phyloP scores from a whole-genome alignment of 2,329 filamentous ascomycete species.

The Ophiostoma triangulosporum region DNA sequence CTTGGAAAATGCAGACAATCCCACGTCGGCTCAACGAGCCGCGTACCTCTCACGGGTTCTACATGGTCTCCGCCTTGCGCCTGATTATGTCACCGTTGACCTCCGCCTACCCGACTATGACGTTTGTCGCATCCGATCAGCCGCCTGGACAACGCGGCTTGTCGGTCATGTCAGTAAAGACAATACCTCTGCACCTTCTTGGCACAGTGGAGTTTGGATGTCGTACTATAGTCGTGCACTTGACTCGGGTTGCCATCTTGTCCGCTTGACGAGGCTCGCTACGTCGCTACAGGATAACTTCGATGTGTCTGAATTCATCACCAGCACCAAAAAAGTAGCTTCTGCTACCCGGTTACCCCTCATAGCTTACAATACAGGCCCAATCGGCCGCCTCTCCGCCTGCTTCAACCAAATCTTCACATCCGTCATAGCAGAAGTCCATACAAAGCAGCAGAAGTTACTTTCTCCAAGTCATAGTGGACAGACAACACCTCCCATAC shows the following conservation, averaged over 20 bases:
- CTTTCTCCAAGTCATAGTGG: background rate
- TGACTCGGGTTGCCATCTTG: slow-evolving; percentile 44
- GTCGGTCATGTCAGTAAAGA: slow-evolving; percentile 40
- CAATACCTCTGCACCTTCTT: slow-evolving; percentile 32
- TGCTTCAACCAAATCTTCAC: slow-evolving; percentile 36
- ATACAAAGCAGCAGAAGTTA: slow-evolving; percentile 2
- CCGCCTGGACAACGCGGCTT: slow-evolving; percentile 43
- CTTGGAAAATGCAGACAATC: slow-evolving; percentile 19
- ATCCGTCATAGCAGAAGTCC: slow-evolving; percentile 30
- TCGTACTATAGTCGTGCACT: slow-evolving; percentile 40
- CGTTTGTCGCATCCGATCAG: slow-evolving; percentile 33
- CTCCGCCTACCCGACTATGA: slow-evolving; percentile 38
- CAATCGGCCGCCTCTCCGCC: slow-evolving; percentile 26
- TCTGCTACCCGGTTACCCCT: slow-evolving; percentile 35
- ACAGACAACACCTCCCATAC: background rate
- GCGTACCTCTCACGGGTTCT: slow-evolving; percentile 45
- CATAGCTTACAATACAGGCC: slow-evolving; percentile 31
- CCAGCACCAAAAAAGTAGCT: slow-evolving; percentile 30
- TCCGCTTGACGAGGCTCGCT: slow-evolving; percentile 44
- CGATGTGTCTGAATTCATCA: slow-evolving; percentile 32
- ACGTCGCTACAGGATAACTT: slow-evolving; percentile 40
- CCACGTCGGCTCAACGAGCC: slow-evolving; percentile 18
- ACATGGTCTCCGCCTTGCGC: slow-evolving; percentile 49
- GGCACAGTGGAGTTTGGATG: slow-evolving; percentile 40
- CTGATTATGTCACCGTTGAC: slow-evolving; percentile 53